phyloP scores from a whole-genome alignment of 2,329 filamentous ascomycete genomes.

The Calonectria honghensis region DNA sequence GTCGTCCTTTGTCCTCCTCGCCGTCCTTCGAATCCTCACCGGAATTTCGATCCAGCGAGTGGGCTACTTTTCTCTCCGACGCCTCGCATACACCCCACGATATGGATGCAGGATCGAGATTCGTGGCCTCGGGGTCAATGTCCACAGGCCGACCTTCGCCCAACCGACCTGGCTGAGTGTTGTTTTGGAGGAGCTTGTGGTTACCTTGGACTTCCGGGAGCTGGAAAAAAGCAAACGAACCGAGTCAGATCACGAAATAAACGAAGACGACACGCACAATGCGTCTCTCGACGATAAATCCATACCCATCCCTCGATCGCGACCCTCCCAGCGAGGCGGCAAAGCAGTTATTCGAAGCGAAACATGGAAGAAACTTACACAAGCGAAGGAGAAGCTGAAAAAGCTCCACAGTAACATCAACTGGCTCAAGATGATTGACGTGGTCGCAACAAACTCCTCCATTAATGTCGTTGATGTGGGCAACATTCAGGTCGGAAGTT shows the following conservation, averaged over 20 bases:
- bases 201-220: slow-evolving; percentile 86
- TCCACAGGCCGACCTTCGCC: slow-evolving; percentile 96
- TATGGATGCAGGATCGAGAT: slow-evolving; percentile 94
- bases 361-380: slow-evolving; percentile 87
- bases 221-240: slow-evolving; percentile 71
- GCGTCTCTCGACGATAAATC: slow-evolving; percentile 49
- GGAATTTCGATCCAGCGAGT: slow-evolving; percentile 97
- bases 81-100: slow-evolving; percentile 90
- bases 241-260: slow-evolving; percentile 52
- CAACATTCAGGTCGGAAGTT: slow-evolving; percentile 87
- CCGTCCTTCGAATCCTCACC: slow-evolving; percentile 92
- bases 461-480: slow-evolving; percentile 88
- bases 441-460: slow-evolving; percentile 88
- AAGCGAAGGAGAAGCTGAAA: slow-evolving; percentile 90
- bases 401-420: slow-evolving; percentile 88
- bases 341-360: slow-evolving; percentile 72
- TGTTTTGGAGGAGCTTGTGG: slow-evolving; percentile 87
- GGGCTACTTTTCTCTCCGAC: slow-evolving; percentile 92
- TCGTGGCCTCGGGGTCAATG: slow-evolving; percentile 87
- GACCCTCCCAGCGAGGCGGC: slow-evolving; percentile 41
- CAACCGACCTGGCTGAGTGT: slow-evolving; percentile 98
- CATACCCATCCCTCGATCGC: slow-evolving; percentile 51
- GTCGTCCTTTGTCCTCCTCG: slow-evolving; percentile 93
- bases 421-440: slow-evolving; percentile 92
- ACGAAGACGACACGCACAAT: slow-evolving; percentile 55